A percentile compares a stretch with the other conserved stretches of the same genome.
phyloP scores from a whole-genome alignment of 306 rosid genomes.

The Trifolium fragiferum region DNA sequence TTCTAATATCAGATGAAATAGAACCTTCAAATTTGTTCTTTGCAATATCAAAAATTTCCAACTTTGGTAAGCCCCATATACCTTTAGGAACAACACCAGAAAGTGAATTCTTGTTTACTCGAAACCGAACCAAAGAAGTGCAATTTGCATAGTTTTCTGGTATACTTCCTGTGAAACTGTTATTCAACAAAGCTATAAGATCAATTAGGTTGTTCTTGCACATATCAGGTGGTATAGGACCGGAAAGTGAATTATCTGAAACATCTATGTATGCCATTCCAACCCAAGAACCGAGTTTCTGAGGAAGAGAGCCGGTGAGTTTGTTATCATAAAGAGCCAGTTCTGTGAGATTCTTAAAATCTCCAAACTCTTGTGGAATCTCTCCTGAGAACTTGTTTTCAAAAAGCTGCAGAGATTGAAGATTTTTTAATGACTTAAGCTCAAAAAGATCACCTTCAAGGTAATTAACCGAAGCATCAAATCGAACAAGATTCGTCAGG shows the following conservation, averaged over 20 bases:
- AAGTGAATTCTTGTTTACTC: slow-evolving; percentile 67
- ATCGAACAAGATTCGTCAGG: slow-evolving; percentile 59
- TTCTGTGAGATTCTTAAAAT: slow-evolving; percentile 48
- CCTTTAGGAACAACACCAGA: slow-evolving; percentile 81
- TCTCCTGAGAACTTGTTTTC: slow-evolving; percentile 62
- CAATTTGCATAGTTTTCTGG: slow-evolving; percentile 71
- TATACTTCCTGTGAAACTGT: slow-evolving; percentile 73
- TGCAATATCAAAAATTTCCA: slow-evolving; percentile 56
- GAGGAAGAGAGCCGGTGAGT: slow-evolving; percentile 73
- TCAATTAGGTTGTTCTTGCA: slow-evolving; percentile 63
- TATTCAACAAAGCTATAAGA: slow-evolving; percentile 57
- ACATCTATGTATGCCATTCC: slow-evolving; percentile 70
- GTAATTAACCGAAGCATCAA: slow-evolving; percentile 63
- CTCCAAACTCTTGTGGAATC: slow-evolving; percentile 76
- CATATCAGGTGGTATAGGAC: slow-evolving; percentile 79
- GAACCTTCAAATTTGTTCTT: slow-evolving; percentile 81
- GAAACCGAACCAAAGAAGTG: slow-evolving; percentile 59
- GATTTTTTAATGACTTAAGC: slow-evolving; percentile 55
- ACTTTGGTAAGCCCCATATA: slow-evolving; percentile 75
- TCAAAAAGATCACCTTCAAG: slow-evolving; percentile 79
- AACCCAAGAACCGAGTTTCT: slow-evolving; percentile 64
- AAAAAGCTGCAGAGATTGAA: slow-evolving; percentile 65
- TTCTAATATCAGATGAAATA: slow-evolving; percentile 60
- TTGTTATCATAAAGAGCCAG: slow-evolving; percentile 70
- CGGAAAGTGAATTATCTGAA: slow-evolving; percentile 74